These are phyloP conservation scores for Bipolaris cookei DNA, from an alignment of 2,329 filamentous ascomycete genomes.

Conservation along the genomic window DNA sequence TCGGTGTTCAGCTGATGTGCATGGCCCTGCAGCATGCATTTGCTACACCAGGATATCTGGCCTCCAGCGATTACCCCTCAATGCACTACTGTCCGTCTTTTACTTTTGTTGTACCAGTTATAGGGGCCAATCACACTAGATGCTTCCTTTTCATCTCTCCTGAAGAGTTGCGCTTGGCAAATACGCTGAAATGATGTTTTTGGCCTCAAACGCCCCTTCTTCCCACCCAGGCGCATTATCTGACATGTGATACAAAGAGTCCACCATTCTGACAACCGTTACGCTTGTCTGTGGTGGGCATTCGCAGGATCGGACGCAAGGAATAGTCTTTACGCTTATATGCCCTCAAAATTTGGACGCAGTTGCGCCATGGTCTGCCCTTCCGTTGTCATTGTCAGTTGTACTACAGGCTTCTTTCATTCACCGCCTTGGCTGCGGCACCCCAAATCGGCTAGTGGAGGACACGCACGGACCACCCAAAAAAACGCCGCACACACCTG, in stretches of 20 bases:
- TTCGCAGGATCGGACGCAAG: not conserved
- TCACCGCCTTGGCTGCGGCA: constrained; percentile 29
- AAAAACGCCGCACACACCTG: constrained; percentile 36
- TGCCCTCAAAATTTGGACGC: not conserved
- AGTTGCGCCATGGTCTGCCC: constrained; percentile 1
- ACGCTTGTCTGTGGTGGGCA: not conserved
- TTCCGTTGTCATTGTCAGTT: constrained; percentile 11
- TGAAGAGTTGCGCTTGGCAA: not conserved
- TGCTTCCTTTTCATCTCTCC: not conserved
- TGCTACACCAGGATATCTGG: constrained; percentile 2
- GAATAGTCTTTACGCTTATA: not conserved
- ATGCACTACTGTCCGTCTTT: not conserved
- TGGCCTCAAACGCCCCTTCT: not conserved
- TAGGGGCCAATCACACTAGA: not conserved
- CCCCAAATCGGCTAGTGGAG: constrained; percentile 22
- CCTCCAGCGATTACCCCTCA: constrained; percentile 1
- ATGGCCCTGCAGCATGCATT: not conserved
- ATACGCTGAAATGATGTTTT: not conserved
- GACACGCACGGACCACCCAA: constrained; percentile 21
- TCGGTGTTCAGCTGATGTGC: not conserved
- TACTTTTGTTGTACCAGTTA: not conserved
- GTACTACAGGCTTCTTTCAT: constrained; percentile 25
- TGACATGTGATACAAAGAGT: constrained; percentile 16
- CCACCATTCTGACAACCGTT: constrained; percentile 6
- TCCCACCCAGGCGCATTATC: not conserved